A percentile compares a stretch with the other conserved stretches of the same genome.
These are phyloP conservation scores for Eutrema salsugineum DNA, from an alignment of 441 rosid genomes.

Conservation along the genomic window DNA sequence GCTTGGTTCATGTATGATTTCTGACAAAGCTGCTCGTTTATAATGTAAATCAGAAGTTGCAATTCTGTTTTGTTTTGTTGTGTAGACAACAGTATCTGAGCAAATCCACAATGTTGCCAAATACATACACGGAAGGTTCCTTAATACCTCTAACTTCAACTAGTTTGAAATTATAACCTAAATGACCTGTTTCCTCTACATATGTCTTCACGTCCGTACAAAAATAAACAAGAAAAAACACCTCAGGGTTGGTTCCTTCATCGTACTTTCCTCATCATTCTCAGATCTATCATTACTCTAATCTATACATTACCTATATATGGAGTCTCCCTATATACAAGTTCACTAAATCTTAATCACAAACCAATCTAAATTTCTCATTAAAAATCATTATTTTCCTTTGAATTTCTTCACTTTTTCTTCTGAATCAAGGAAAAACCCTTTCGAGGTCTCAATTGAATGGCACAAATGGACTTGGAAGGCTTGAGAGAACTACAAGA, in stretches of 20 bases:
- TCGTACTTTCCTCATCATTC: conserved; percentile 21
- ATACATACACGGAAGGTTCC: conserved; percentile 19
- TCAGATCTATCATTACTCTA: background rate
- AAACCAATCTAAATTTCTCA: background rate
- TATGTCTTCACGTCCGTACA: conserved; percentile 26
- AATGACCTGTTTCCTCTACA: conserved; percentile 24
- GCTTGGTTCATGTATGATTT: conserved; percentile 28
- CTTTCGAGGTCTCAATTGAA: background rate
- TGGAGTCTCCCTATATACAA: background rate
- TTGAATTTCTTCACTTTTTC: background rate
- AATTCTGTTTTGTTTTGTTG: background rate
- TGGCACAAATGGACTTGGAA: conserved; percentile 44
- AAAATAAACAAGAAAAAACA: conserved; percentile 1
- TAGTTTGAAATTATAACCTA: conserved; percentile 16
- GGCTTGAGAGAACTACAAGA: conserved; percentile 66
- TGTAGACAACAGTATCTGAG: conserved; percentile 10
- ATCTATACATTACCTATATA: conserved; percentile 2
- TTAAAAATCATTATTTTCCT: background rate
- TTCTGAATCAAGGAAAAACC: background rate
- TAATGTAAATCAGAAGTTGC: background rate
- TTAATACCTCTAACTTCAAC: conserved; percentile 11
- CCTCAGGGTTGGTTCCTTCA: conserved; percentile 19
- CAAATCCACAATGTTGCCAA: background rate
- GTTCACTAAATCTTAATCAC: background rate
- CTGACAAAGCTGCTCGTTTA: background rate